Conservation (phyloP, 208 protist genomes). For the Tritrichomonas musculus region DNA sequence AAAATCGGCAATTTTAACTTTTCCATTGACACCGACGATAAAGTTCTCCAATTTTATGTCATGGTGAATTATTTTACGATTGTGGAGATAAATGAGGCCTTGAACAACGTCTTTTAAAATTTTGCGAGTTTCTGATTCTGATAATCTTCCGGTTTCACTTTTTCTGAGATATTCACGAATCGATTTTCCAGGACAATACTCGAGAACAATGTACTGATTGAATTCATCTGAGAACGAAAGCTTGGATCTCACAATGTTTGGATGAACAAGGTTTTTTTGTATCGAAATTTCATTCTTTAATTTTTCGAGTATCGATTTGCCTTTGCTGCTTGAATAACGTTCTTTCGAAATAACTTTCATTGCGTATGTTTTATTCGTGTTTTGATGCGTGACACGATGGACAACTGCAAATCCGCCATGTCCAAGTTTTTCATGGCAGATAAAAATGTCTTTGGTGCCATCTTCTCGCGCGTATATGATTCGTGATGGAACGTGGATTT, state of each 20-base stretch:
- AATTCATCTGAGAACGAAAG: conserved; percentile 79
- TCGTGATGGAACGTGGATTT: too few species aligned
- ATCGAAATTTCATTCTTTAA: conserved; percentile 87
- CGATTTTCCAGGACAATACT: too few species aligned
- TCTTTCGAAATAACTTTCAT: background rate
- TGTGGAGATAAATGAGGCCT: background rate
- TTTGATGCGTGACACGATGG: background rate
- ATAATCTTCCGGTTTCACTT: conserved; percentile 60
- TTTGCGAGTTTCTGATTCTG: background rate
- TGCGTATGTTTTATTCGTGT: background rate
- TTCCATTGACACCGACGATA: too few species aligned
- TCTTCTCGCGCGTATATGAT: too few species aligned
- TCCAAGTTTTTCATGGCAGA: background rate
- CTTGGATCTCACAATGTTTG: conserved; percentile 83
- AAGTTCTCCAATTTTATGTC: too few species aligned
- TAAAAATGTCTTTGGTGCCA: background rate
- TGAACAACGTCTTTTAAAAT: background rate
- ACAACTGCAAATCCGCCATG: background rate
- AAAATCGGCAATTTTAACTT: too few species aligned
- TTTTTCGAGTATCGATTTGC: conserved; percentile 37
- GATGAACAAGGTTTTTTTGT: conserved; percentile 77
- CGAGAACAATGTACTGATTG: too few species aligned
- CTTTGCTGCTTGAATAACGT: background rate
- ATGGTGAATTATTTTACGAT: conserved; percentile 77
- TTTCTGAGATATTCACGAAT: too few species aligned